Base-by-base conservation (phyloP, 164 flowering plant species). In the Vitis rupestris region DNA sequence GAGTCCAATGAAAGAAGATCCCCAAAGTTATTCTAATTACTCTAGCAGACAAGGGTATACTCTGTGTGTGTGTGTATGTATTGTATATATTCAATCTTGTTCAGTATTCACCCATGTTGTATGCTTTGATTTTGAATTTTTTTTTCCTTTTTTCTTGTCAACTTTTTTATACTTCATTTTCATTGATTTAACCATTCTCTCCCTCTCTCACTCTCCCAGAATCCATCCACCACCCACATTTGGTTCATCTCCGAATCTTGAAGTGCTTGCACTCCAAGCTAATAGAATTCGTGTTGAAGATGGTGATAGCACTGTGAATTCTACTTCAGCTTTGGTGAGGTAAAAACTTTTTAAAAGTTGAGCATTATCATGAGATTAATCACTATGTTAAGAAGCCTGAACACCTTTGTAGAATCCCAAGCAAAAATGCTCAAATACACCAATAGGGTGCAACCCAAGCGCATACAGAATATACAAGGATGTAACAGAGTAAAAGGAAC, bases 181-280 rank as follows among this genome's bases (percentile, higher is more conserved):
- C 52, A 7, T 47, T 69, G 64, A 67, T 10, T 19, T 4, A 17
- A 56, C 58, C 52, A 30, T 49, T 52, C 15, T 48, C 13, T 70
- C 47, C 66, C 4, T 64, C 65, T 57, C 58, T 15, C 27, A 12
- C 53, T 12, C 8, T 63, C 17, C n/a, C 75, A 80, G 86, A 19
- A 60, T 69, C 50, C 85, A 80, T 75, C 76, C 82, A 29, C 83
- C 85, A 2, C 86, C 86, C n/a, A 80, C 83, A 15, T 82, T 82
- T 70, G 83, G 86, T 67, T 82, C 85, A 56, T 74, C 82, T 7
- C 70, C 78, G 5, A 82, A 80, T 80, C 75, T 80, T 67, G 85
- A 82, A 67, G 82, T 63, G n/a, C 52, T 80, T 49, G 72, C 81
- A 54, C 61, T 68, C 27, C 83, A 78, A 50, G 77, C 73, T 3